Evolutionary conservation across 2,329 filamentous ascomycete genomes (phyloP).

Genomic region (Pseudogymnoascus sp.): DNA sequence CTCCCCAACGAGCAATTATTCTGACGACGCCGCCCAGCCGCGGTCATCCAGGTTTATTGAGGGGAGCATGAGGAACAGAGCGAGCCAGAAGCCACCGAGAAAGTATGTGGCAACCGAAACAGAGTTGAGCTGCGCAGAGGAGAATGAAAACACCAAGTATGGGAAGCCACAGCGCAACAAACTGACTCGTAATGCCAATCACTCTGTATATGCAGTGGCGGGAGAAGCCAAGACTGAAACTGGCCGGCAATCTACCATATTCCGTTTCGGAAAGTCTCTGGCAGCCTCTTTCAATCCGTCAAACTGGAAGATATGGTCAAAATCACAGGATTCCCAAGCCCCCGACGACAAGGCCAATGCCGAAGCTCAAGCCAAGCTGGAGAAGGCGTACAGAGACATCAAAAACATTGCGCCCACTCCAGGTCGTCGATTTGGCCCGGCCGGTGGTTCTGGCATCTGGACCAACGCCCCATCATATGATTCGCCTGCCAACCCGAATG

Average conservation of each 20-base stretch:
- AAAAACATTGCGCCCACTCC: slow-evolving; percentile 42
- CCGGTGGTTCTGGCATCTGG: neutral
- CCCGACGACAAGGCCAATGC: slow-evolving; percentile 36
- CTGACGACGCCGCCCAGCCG: neutral
- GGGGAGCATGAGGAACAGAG: slow-evolving; percentile 79
- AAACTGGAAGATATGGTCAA: slow-evolving; percentile 37
- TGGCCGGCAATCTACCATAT: slow-evolving; percentile 39
- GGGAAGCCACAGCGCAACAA: neutral
- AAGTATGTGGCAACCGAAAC: slow-evolving; percentile 20
- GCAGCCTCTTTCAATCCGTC: slow-evolving; percentile 47
- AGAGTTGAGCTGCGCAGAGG: neutral
- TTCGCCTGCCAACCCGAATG: neutral
- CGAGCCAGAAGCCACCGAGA: slow-evolving; percentile 54
- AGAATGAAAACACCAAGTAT: neutral
- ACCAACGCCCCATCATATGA: neutral
- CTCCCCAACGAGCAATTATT: slow-evolving; percentile 13
- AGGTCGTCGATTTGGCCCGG: neutral
- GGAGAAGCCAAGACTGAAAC: slow-evolving; percentile 20
- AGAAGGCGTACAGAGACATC: slow-evolving; percentile 45
- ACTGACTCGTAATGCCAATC: neutral
- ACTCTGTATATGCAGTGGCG: neutral
- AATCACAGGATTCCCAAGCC: slow-evolving; percentile 33
- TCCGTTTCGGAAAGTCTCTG: slow-evolving; percentile 48
- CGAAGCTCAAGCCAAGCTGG: slow-evolving; percentile 38
- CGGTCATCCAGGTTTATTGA: slow-evolving; percentile 64